A percentile compares a stretch with the other conserved stretches of the same genome.
Evolutionary conservation across 2,329 filamentous ascomycete species (phyloP).

Genomic region (Cadophora gregata): DNA sequence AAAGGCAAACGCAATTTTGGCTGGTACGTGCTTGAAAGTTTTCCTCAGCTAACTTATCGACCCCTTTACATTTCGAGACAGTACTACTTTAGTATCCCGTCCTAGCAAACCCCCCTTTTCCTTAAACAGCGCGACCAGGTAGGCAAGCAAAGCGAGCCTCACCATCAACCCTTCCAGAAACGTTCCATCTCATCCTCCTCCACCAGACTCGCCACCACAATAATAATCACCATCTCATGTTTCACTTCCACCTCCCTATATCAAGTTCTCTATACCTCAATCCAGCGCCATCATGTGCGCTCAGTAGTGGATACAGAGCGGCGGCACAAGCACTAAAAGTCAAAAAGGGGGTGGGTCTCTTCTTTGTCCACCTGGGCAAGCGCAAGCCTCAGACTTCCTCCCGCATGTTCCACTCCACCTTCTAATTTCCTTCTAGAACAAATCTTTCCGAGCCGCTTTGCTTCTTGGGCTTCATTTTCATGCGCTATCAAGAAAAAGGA

Average conservation of each 20-base stretch:
- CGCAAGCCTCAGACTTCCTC: neutral
- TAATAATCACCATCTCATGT: constrained; percentile 1
- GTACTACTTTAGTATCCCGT: neutral
- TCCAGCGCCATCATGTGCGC: neutral
- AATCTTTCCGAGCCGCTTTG: neutral
- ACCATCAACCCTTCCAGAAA: constrained; percentile 8
- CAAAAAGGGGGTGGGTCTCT: neutral
- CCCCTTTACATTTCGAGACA: neutral
- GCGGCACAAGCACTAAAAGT: neutral
- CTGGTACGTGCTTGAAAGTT: neutral
- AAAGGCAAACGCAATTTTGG: neutral
- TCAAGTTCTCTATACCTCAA: neutral
- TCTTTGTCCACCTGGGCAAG: neutral
- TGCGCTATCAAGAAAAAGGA: neutral
- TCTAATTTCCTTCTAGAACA: constrained; percentile 18
- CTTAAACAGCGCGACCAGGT: neutral
- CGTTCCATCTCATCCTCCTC: constrained; percentile 2
- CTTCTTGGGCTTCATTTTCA: neutral
- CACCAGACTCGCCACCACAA: neutral
- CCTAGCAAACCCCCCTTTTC: neutral
- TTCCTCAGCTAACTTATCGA: neutral
- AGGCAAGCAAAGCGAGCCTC: neutral
- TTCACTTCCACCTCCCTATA: constrained; percentile 11
- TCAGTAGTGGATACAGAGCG: neutral
- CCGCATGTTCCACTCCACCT: constrained; percentile 1